These are phyloP conservation scores for Hymenoscyphus scutula DNA, from an alignment of 2,329 filamentous ascomycete genomes.

Conservation along the genomic window DNA sequence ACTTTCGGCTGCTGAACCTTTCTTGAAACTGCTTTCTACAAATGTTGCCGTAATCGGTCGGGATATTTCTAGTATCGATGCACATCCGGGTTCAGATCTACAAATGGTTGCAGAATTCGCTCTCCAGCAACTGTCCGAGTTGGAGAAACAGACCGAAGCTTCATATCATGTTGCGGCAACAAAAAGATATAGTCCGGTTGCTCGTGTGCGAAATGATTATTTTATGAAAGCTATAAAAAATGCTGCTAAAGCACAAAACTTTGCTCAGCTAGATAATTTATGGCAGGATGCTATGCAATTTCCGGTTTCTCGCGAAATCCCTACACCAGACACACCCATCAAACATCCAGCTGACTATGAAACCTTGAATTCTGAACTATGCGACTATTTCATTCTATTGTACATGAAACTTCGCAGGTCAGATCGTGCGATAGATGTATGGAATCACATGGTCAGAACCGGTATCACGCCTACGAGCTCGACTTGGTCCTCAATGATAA, in stretches of 20 bases:
- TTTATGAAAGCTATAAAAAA: constrained; percentile 18
- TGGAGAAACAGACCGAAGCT: constrained; percentile 7
- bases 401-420: constrained; percentile 45
- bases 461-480: constrained; percentile 57
- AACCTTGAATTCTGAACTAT: constrained; percentile 35
- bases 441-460: constrained; percentile 54
- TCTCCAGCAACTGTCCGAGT: constrained; percentile 19
- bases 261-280: constrained; percentile 24
- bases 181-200: not conserved
- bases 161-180: not conserved
- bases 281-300: constrained; percentile 29
- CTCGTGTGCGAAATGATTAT: constrained; percentile 9
- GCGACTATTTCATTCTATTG: constrained; percentile 45
- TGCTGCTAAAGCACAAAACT: constrained; percentile 27
- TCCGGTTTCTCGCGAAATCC: constrained; percentile 19
- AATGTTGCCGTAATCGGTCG: constrained; percentile 18
- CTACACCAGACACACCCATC: not conserved
- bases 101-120: constrained; percentile 20
- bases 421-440: constrained; percentile 49
- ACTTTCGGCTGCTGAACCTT: constrained; percentile 13
- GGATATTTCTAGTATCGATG: constrained; percentile 11
- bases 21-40: constrained; percentile 17
- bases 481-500: constrained; percentile 73
- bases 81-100: not conserved
- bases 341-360: constrained; percentile 11